Percentiles rank a stretch among this genome's conserved stretches.
These are phyloP conservation scores for Neofusicoccum kwambonambiense DNA, from an alignment of 2,329 filamentous ascomycete species.

Conservation along the genomic window DNA sequence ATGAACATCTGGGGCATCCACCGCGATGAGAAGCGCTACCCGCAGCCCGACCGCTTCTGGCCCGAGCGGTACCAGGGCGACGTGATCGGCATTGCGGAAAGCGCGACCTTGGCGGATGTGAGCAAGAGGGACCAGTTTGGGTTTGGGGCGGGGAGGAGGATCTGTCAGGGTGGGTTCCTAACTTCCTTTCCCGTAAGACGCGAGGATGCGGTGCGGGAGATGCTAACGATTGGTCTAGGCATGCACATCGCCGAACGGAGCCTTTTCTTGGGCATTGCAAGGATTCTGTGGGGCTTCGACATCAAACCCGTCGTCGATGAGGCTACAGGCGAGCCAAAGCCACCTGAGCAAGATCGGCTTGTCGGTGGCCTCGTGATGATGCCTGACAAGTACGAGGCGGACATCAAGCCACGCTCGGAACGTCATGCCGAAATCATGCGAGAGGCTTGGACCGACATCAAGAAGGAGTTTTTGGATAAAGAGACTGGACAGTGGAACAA, in stretches of 20 bases:
- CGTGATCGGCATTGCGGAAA: slow-evolving; percentile 31
- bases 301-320: slow-evolving; percentile 3
- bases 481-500: slow-evolving; percentile 24
- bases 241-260: slow-evolving; percentile 20
- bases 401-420: slow-evolving; percentile 22
- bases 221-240: background rate
- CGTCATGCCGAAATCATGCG: slow-evolving; percentile 18
- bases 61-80: slow-evolving; percentile 26
- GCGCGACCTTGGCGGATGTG: slow-evolving; percentile 34
- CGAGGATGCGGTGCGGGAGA: background rate
- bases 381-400: slow-evolving; percentile 24
- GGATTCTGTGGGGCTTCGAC: slow-evolving; percentile 19
- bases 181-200: background rate
- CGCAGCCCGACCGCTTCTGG: slow-evolving; percentile 21
- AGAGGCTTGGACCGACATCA: slow-evolving; percentile 24
- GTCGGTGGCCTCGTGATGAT: slow-evolving; percentile 24
- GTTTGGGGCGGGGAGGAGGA: slow-evolving; percentile 53
- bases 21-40: slow-evolving; percentile 24
- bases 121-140: slow-evolving; percentile 48
- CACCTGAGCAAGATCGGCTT: slow-evolving; percentile 20
- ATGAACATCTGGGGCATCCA: slow-evolving; percentile 37
- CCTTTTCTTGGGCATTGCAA: slow-evolving; percentile 16
- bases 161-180: slow-evolving; percentile 48
- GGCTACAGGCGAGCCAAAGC: background rate
- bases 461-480: slow-evolving; percentile 15